phyloP scores from a whole-genome alignment of 345 rosid genomes.

The Acer saccharum region DNA sequence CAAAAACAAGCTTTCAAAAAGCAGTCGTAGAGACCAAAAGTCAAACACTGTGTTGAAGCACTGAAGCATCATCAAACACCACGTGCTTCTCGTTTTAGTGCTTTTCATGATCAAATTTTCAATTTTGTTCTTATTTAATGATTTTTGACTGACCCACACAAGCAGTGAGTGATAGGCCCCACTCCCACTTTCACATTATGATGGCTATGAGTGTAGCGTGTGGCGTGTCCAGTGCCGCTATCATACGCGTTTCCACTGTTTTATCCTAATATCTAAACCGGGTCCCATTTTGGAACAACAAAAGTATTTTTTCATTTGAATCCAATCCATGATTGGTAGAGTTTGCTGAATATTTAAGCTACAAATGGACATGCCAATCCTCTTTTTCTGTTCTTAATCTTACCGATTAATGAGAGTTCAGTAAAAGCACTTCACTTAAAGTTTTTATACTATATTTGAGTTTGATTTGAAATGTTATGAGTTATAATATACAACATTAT shows the following conservation, averaged over 20 bases:
- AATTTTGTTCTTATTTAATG: neutral
- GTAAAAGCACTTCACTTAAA: neutral
- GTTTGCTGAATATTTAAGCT: neutral
- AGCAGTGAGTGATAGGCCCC: neutral
- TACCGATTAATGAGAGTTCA: neutral
- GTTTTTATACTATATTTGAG: too few species aligned
- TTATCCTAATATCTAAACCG: too few species aligned
- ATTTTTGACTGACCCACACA: neutral
- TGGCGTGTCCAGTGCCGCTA: neutral
- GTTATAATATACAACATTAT: too few species aligned
- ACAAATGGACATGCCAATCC: neutral
- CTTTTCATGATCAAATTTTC: neutral
- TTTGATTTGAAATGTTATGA: neutral
- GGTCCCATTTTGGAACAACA: neutral
- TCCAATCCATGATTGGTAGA: neutral
- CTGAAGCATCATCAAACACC: neutral
- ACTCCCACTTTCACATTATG: neutral
- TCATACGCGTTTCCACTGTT: neutral
- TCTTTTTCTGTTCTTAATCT: too few species aligned
- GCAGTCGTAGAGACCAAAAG: too few species aligned
- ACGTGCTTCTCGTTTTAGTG: slow-evolving; percentile 11
- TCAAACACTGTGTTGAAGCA: too few species aligned
- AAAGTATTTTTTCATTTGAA: too few species aligned
- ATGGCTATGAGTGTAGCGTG: neutral
- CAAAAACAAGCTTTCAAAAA: too few species aligned